A percentile compares a stretch with the other conserved stretches of the same genome.
Evolutionary conservation across 2,329 filamentous ascomycete genomes (phyloP).

Genomic region (Elsinoe perseae): DNA sequence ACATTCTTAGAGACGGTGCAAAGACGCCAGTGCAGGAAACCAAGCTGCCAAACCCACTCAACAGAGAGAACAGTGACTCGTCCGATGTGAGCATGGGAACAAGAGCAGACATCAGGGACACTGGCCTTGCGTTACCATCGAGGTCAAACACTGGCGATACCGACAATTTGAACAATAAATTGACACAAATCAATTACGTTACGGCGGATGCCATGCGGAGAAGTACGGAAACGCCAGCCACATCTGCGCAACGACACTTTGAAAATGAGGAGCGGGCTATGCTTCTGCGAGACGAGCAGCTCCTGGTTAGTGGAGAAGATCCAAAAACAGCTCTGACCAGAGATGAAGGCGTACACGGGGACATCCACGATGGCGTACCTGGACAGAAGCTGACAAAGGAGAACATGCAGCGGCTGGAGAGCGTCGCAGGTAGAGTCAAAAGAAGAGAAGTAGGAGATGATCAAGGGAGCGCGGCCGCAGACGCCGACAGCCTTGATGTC

Average conservation of each 20-base stretch:
- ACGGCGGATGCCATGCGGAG: slow-evolving; percentile 34
- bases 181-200: slow-evolving; percentile 31
- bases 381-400: slow-evolving; percentile 23
- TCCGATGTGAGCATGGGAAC: slow-evolving; percentile 9
- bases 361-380: slow-evolving; percentile 7
- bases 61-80: slow-evolving; percentile 5
- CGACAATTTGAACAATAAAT: slow-evolving; percentile 20
- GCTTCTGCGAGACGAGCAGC: slow-evolving; percentile 46
- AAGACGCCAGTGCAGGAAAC: background rate
- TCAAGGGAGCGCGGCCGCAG: slow-evolving; percentile 16
- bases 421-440: slow-evolving; percentile 19
- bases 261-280: slow-evolving; percentile 50
- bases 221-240: slow-evolving; percentile 38
- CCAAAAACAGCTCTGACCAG: slow-evolving; percentile 26
- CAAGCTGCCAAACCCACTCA: background rate
- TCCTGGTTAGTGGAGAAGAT: slow-evolving; percentile 42
- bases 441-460: slow-evolving; percentile 17
- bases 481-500: slow-evolving; percentile 17
- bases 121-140: background rate
- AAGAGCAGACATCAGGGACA: background rate
- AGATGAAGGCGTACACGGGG: slow-evolving; percentile 19
- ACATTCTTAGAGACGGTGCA: background rate
- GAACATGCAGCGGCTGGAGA: slow-evolving; percentile 28
- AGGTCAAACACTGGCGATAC: background rate
- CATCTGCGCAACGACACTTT: slow-evolving; percentile 40